Base-by-base conservation (phyloP, 805 yeast species). In the Zygosaccharomyces bailii region DNA sequence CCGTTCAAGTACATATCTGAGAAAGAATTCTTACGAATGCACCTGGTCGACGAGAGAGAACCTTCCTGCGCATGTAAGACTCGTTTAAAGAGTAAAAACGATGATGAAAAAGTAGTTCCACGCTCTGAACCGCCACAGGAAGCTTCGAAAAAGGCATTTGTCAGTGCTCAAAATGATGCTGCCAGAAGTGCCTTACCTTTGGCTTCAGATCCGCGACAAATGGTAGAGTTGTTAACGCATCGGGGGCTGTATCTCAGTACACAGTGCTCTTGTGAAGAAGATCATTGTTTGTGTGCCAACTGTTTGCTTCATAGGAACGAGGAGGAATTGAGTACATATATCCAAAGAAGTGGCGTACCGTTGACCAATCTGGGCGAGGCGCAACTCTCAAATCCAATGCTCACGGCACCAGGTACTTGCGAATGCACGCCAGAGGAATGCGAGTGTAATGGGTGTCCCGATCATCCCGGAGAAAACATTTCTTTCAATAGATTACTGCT, bases 251-350 rank as follows among this genome's bases (percentile, higher is more conserved):
- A 49, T 30, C 40, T 65, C 29, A 64, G 67, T 38, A 55, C 68
- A 0, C 54, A 59, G 18, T 65, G 69, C 44, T 56, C 64, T 7
- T 65, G 69, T 50, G 51, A 50, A 3, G 67, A 59, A 40, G 60
- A 51, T 21, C 49, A 54, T 20, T 65, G 69, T 46, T 53, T 39
- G 27, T 65, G 69, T 45, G 51, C 58, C 10, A 63, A 63, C 33
- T 65, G 69, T 46, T 39, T 65, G 14, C 54, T 65, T 5, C 69
- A 65, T 43, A 57, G 69, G 45, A 56, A 61, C 43, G 69, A 65
- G 34, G 61, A 55, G 5, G 69, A 65, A 45, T 32, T 65, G 10
- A 55, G 56, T 18, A 29, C 45, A 4, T 65, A 61, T 38, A 57
- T 65, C 14, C 54, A 53, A 31, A 51, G 55, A 31, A 59, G 64